Base-by-base conservation (phyloP, 805 yeast genomes). In the Cephaloascus albidus region DNA sequence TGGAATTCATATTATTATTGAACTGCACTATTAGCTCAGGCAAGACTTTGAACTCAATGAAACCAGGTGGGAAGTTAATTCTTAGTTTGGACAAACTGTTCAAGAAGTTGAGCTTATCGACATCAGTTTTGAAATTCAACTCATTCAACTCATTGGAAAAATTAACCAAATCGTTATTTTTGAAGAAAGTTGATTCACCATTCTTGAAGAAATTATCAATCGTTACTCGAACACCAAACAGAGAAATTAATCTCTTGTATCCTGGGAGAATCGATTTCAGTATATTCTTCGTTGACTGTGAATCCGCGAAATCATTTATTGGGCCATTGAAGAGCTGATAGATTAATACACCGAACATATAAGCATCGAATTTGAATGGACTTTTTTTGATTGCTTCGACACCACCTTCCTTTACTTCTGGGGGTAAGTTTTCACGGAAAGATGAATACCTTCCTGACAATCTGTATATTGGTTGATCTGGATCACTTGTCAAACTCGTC, bases 1-100 rank as follows among this genome's bases (percentile, higher is more conserved):
- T 53, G 47, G 47, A 47, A 27, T 46, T 56, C 28, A 51, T 51
- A 37, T 55, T 49, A 36, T 47, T 48, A 26, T 57, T 52, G 49
- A 65, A 76, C 42, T 76, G 73, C 2, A 54, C 53, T 6, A 70
- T 61, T 12, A 89, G 60, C 48, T 83, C 87, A 0, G 96, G 95
- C n/a, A 89, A 57, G 8, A 87, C 58, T 44, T 72, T 72, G 42
- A 72, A 61, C 33, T 77, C 79, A 30, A 85, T 50, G 52, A 54
- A 78, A 61, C 47, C 85, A 66, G 37, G 70, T 41, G 54, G 86
- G 72, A 15, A 66, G 50, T 37, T 62, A 30, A 63, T 52, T 3
- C 50, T 45, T 18, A 63, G 61, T 41, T 61, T 67, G 49, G 64
- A 70, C 20, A 66, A 56, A 38, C 47, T 48, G 48, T 55, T 65